phyloP scores from a whole-genome alignment of 495 filamentous ascomycete genomes.

The Polyplosphaeria fusca region DNA sequence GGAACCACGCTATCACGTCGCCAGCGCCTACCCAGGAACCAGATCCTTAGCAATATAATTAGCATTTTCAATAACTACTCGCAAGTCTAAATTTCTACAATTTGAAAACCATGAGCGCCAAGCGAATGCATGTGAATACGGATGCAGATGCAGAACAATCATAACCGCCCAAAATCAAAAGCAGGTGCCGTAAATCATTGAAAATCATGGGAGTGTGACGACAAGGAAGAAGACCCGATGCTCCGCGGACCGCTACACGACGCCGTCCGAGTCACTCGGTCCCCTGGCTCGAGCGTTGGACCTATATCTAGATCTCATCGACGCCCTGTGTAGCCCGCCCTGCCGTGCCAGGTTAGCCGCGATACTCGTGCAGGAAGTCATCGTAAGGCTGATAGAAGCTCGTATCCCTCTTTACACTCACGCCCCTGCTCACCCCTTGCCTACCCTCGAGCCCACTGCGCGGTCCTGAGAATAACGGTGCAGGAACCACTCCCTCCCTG shows the following conservation, averaged over 20 bases:
- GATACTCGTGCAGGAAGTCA: slow-evolving; percentile 20
- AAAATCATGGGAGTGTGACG: background rate
- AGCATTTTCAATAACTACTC: slow-evolving; percentile 12
- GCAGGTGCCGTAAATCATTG: background rate
- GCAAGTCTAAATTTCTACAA: background rate
- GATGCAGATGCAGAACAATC: background rate
- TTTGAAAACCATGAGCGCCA: no score
- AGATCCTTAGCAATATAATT: slow-evolving; percentile 2
- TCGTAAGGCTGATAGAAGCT: slow-evolving; percentile 28
- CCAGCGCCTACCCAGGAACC: no score
- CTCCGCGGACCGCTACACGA: no score
- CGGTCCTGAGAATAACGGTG: slow-evolving; percentile 7
- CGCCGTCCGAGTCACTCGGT: no score
- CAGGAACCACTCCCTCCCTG: no score
- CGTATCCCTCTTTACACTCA: slow-evolving; percentile 7
- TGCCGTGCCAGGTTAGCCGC: background rate
- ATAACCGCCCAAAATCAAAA: no score
- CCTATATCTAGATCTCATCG: background rate
- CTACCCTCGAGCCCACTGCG: background rate
- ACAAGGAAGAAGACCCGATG: background rate
- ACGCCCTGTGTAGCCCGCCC: background rate
- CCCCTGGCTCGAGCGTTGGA: background rate
- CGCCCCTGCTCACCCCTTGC: background rate
- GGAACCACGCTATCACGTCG: background rate
- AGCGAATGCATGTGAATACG: background rate